Evolutionary conservation across 169 alveolate species (phyloP), one percentile per base, ranked within the genome.

Genomic region (Plasmodium fragile): DNA sequence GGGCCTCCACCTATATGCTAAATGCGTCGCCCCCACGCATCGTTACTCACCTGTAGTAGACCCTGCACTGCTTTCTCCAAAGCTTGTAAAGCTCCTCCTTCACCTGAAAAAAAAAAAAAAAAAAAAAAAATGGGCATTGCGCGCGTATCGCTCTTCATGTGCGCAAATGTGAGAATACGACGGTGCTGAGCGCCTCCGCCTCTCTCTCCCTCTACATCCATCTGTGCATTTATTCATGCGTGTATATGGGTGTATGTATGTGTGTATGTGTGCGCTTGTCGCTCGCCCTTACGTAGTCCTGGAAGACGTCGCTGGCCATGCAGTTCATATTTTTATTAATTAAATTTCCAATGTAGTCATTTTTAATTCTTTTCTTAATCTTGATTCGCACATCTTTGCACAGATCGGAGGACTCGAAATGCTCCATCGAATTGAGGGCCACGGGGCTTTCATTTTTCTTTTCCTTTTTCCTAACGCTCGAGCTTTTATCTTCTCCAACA

Each of bases 271-370:
- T n/a, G n/a, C n/a, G n/a, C n/a, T n/a, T n/a, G 0, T 6, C 3
- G 34, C 32, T 32, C 13, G 13, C 7, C 83, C 30, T 87, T 49
- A 87, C 93, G 11, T 87, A 87, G 65, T 87, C 93, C 18, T 78
- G 87, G 89, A 87, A 87, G 6, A 87, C 89, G 52, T 87, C 93
- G 43, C 90, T 78, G 3, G 93, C 81, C 93, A 78, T 87, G 52
- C 93, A 87, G 45, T 78, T 87, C 65, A 79, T 75, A 22, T 87
- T 87, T 18, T 87, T 87, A 52, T 87, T 87, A 5, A 87, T 87
- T 32, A 87, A 16, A 32, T 78, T 78, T 1, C 93, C 89, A 3
- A 87, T 87, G 49, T 87, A 87, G 6, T 78, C 87, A 59, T 79
- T 75, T 55, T 87, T 87, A 5, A 87, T 87, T 8, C 93, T 22